Conservation (phyloP, 2,329 filamentous ascomycete genomes). For the Colletotrichum incanum region DNA sequence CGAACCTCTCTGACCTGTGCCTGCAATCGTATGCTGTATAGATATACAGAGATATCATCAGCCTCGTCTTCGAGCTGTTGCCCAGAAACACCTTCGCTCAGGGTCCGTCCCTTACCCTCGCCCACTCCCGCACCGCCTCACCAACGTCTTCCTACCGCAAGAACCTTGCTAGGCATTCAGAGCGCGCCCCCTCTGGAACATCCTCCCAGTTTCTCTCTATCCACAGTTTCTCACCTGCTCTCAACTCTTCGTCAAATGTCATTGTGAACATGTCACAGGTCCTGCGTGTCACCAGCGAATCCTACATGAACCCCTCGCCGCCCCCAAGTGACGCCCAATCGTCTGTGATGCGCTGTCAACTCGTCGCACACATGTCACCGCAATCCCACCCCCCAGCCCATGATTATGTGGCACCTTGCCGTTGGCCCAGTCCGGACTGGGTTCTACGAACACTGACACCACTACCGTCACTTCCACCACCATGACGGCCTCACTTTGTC, state of each 20-base stretch:
- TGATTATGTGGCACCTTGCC: constrained; percentile 33
- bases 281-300: constrained; percentile 5
- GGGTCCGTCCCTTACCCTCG: not conserved
- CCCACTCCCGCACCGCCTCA: too few relatives aligned
- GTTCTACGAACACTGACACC: not conserved
- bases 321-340: constrained; percentile 21
- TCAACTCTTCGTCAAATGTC: not conserved
- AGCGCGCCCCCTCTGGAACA: too few relatives aligned
- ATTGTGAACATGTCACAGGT: constrained; percentile 26
- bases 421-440: constrained; percentile 12
- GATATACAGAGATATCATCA: not conserved
- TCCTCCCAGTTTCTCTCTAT: not conserved
- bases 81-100: not conserved
- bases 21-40: not conserved
- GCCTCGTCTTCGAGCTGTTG: not conserved
- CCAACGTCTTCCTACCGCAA: not conserved
- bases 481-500: not conserved
- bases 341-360: constrained; percentile 25
- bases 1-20: not conserved
- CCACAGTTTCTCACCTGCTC: not conserved
- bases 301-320: constrained; percentile 21
- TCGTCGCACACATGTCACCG: constrained; percentile 12
- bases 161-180: not conserved
- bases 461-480: not conserved
- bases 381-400: constrained; percentile 12